phyloP scores from a whole-genome alignment of 805 yeast species.

The Komagataella phaffii region DNA sequence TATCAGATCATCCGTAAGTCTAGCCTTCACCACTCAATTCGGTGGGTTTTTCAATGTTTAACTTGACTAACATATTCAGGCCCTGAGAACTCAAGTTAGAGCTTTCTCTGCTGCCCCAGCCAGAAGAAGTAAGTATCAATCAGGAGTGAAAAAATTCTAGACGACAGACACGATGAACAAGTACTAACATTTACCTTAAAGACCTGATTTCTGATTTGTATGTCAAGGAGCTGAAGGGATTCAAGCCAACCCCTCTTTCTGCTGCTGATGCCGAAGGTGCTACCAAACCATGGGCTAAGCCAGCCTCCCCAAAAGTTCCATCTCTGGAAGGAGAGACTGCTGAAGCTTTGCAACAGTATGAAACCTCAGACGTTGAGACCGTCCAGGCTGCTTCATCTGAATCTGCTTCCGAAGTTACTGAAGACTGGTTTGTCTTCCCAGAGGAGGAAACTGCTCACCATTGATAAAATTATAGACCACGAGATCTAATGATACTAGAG shows the following conservation, averaged over 20 bases:
- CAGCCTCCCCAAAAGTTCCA: constrained; percentile 69
- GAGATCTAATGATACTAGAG: neutral
- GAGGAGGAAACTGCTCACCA: constrained; percentile 4
- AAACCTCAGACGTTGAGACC: constrained; percentile 63
- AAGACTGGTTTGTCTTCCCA: constrained; percentile 5
- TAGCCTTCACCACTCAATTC: neutral
- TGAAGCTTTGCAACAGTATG: constrained; percentile 55
- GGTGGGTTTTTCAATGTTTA: neutral
- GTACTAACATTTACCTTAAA: constrained; percentile 1
- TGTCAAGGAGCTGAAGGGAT: constrained; percentile 73
- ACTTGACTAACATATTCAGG: constrained; percentile 3
- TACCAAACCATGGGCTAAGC: constrained; percentile 75
- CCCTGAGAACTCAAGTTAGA: constrained; percentile 16
- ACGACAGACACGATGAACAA: neutral
- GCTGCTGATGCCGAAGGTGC: constrained; percentile 65
- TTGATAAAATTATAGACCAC: neutral
- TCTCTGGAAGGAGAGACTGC: constrained; percentile 55
- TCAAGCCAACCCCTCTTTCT: constrained; percentile 70
- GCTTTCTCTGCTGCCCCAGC: constrained; percentile 21
- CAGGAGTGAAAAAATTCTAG: neutral
- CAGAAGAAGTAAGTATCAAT: constrained; percentile 14
- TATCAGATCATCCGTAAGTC: constrained; percentile 7
- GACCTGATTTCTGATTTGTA: constrained; percentile 74
- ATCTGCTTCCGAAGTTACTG: constrained; percentile 2
- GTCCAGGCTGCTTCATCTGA: constrained; percentile 23